Evolutionary conservation across 2,329 filamentous ascomycete species (phyloP).

Genomic region (Penicillium sp.): DNA sequence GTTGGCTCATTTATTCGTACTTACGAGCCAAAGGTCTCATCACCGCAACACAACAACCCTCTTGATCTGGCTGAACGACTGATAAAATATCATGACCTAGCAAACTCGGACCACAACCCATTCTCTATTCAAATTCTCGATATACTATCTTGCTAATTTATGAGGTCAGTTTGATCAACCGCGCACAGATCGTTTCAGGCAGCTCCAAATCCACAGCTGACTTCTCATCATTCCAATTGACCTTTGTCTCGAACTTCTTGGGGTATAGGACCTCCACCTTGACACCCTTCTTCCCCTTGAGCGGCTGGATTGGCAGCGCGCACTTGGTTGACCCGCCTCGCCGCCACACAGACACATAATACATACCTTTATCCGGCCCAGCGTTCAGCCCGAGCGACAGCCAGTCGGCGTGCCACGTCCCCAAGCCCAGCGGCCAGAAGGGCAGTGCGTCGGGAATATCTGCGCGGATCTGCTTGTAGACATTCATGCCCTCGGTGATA

Average conservation of each 20-base stretch:
- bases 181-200: constrained; percentile 7
- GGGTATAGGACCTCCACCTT: constrained; percentile 14
- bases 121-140: too few relatives aligned
- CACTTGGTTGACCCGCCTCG: constrained; percentile 12
- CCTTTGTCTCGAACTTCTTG: not conserved
- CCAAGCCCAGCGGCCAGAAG: constrained; percentile 41
- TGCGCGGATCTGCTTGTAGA: not conserved
- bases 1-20: too few relatives aligned
- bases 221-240: not conserved
- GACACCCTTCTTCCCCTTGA: not conserved
- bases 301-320: constrained; percentile 5
- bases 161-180: constrained; percentile 9
- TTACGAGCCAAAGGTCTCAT: too few relatives aligned
- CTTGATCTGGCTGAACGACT: too few relatives aligned
- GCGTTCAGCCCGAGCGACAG: constrained; percentile 30
- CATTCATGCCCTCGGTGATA: not conserved
- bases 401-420: constrained; percentile 39
- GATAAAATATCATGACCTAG: too few relatives aligned
- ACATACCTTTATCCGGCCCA: not conserved
- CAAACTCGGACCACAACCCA: too few relatives aligned
- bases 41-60: too few relatives aligned
- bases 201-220: constrained; percentile 6
- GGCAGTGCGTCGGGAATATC: constrained; percentile 8
- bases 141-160: too few relatives aligned
- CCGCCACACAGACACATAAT: constrained; percentile 29